Base-by-base conservation (phyloP, 1,139 yeast genomes). In the Candida buenavistaensis region DNA sequence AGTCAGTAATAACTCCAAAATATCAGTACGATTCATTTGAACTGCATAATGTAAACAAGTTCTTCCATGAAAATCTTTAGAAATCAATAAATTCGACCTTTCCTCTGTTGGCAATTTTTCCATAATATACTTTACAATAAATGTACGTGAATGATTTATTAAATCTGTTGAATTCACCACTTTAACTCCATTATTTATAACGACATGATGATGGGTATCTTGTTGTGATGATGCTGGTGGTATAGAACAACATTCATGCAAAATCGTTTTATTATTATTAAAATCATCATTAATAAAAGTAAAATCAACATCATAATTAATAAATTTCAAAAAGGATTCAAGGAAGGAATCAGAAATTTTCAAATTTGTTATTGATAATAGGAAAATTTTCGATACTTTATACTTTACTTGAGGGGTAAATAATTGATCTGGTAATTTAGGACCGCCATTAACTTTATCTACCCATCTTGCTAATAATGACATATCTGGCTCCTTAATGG, bases 41-140 rank as follows among this genome's bases (percentile, higher is more conserved):
- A 95, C 77, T 1, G 96, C 95, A 55, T 90, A 88, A 57, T 92
- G 97, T 10, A 92, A 62, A 25, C 97, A 90, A 3, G 83, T 81
- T 47, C 94, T 73, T 4, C 95, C 96, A 47, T 85, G 82, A 28
- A 74, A 72, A 51, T 84, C 94, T 38, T 63, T 67, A 14, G 68
- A 57, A 5, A 68, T 58, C 6, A 70, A 53, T 7, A 69, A 44
- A 4, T 51, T 48, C 6, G 45, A 38, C 5, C 57, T 44, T 1
- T 54, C 50, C 2, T 46, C 48, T 3, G 43, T 38, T 1, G 57
- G 32, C 8, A 60, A 42, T 20, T 50, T 50, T 3, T 57, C 49
- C 51, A 67, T 47, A 19, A 66, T 55, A 38, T 61, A 57, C 36
- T 64, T 49, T 3, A 69, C 63, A 15, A 70, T 58, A 38, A 68